Evolutionary conservation across 805 yeast species (phyloP).

Genomic region (Kurtzmaniella cleridarum): DNA sequence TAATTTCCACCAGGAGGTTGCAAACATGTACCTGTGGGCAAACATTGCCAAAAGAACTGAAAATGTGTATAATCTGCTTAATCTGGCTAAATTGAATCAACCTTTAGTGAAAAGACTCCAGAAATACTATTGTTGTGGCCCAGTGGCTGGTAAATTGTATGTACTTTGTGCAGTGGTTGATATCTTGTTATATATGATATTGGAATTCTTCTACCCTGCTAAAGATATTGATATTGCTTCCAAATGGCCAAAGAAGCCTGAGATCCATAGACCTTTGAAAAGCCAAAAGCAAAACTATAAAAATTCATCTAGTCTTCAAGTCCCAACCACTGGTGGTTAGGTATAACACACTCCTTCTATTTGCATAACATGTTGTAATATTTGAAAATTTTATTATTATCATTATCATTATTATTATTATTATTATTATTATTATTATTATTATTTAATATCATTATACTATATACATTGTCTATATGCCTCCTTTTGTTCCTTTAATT

Average conservation of each 20-base stretch:
- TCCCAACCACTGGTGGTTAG: too few relatives aligned
- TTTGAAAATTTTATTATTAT: too few relatives aligned
- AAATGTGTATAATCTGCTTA: conserved; percentile 58
- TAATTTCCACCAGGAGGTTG: conserved; percentile 70
- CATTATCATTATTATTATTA: too few relatives aligned
- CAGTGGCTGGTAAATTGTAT: conserved; percentile 83
- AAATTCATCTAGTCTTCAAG: too few relatives aligned
- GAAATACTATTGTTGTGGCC: conserved; percentile 64
- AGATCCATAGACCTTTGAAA: too few relatives aligned
- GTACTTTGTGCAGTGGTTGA: conserved; percentile 80
- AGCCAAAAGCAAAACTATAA: too few relatives aligned
- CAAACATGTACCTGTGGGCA: conserved; percentile 84
- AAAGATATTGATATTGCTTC: conserved; percentile 64
- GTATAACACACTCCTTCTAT: too few relatives aligned
- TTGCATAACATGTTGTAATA: too few relatives aligned
- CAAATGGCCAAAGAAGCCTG: conserved; percentile 63
- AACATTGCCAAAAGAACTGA: conserved; percentile 87
- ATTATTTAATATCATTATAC: too few relatives aligned
- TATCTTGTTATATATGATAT: conserved; percentile 51
- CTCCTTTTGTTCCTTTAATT: too few relatives aligned
- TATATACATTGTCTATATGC: too few relatives aligned
- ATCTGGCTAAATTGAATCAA: conserved; percentile 38
- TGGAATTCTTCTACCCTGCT: conserved; percentile 70
- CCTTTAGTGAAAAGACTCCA: conserved; percentile 55
- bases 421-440: too few relatives aligned